Conservation (phyloP, 371 early-diverging fungal species). For the Rhizopus microsporus region DNA sequence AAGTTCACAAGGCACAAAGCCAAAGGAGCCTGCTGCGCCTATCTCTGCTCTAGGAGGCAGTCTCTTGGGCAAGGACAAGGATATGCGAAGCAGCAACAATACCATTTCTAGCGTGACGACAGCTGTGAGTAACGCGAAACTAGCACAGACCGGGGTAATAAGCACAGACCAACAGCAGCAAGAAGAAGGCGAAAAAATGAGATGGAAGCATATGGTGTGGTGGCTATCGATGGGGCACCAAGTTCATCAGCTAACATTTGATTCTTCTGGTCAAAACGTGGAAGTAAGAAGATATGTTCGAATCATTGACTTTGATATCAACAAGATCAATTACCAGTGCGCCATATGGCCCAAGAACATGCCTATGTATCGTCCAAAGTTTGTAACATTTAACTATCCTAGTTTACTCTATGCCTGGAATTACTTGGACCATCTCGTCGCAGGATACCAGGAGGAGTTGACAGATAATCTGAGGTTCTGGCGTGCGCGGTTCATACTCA, state of each 20-base stretch:
- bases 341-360: conserved; percentile 86
- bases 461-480: conserved; percentile 82
- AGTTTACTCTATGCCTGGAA: conserved; percentile 90
- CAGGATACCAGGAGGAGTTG: conserved; percentile 85
- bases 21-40: neutral
- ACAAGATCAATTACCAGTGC: conserved; percentile 72
- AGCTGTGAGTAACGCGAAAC: conserved; percentile 12
- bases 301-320: conserved; percentile 59
- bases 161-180: conserved; percentile 10
- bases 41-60: conserved; percentile 12
- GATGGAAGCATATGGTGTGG: conserved; percentile 56
- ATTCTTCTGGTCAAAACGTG: conserved; percentile 72
- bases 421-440: conserved; percentile 82
- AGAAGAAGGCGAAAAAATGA: conserved; percentile 27
- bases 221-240: conserved; percentile 86
- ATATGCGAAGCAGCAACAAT: conserved; percentile 11
- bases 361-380: conserved; percentile 57
- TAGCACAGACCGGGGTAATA: neutral
- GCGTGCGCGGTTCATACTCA: conserved; percentile 88
- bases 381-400: conserved; percentile 76
- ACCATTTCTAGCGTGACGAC: conserved; percentile 9
- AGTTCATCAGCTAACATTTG: conserved; percentile 76
- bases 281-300: conserved; percentile 91
- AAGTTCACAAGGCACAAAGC: conserved; percentile 24
- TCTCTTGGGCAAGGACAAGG: conserved; percentile 16